Evolutionary conservation across 441 rosid genomes (phyloP).

Genomic region (Populus hybrid): DNA sequence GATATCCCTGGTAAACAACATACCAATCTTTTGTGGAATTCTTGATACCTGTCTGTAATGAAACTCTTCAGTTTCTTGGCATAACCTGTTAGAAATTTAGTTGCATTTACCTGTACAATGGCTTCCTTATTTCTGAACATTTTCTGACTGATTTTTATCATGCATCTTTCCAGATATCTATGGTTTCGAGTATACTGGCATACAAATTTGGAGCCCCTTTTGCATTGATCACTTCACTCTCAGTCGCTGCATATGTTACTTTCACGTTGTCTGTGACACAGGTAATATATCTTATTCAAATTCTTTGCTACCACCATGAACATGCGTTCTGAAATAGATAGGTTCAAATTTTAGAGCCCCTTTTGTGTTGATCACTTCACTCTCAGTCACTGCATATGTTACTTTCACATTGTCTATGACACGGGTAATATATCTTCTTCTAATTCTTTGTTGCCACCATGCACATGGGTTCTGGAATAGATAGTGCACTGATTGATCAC

Average conservation of each 20-base stretch:
- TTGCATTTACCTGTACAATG: constrained; percentile 11
- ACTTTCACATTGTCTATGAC: constrained; percentile 77
- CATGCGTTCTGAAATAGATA: constrained; percentile 1
- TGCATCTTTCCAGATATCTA: constrained; percentile 64
- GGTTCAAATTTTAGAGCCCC: constrained; percentile 59
- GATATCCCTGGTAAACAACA: constrained; percentile 4
- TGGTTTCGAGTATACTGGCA: constrained; percentile 86
- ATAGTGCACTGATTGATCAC: background rate
- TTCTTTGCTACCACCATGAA: constrained; percentile 9
- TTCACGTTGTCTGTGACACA: constrained; percentile 85
- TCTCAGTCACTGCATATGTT: constrained; percentile 75
- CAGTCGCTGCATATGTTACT: constrained; percentile 68
- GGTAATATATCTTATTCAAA: constrained; percentile 42
- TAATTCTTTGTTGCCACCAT: constrained; percentile 14
- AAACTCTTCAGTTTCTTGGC: constrained; percentile 14
- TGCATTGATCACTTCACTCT: constrained; percentile 74
- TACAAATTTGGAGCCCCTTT: constrained; percentile 88
- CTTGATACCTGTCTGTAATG: background rate
- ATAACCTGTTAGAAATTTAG: constrained; percentile 12
- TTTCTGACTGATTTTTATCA: constrained; percentile 33
- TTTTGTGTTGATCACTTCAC: constrained; percentile 74
- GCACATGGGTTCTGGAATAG: background rate
- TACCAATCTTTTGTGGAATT: background rate
- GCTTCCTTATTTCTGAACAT: constrained; percentile 22
- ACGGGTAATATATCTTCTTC: constrained; percentile 51